Evolutionary conservation across 345 rosid species (phyloP).

Genomic region (Eucalyptus microcorys): DNA sequence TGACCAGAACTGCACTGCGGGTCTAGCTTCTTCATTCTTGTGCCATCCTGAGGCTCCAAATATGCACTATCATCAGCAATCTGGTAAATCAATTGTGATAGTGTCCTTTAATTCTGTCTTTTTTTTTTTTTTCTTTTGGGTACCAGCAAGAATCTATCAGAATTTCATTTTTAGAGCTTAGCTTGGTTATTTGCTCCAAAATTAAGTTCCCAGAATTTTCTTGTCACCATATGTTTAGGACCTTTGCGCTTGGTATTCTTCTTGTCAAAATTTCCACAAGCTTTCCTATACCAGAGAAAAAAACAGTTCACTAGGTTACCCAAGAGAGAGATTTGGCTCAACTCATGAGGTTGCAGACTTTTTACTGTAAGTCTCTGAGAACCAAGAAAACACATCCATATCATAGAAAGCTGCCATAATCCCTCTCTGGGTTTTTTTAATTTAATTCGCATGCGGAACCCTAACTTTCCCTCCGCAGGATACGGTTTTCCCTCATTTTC

Average conservation of each 20-base stretch:
- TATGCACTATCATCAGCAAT: slow-evolving; percentile 54
- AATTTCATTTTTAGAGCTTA: background rate
- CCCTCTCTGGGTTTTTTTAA: background rate
- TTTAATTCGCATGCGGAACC: background rate
- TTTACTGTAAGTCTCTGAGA: background rate
- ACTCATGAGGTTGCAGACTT: background rate
- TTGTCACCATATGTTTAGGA: background rate
- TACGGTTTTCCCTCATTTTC: background rate
- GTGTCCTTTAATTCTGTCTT: background rate
- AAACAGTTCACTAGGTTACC: background rate
- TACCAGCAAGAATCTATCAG: background rate
- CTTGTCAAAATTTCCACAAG: background rate
- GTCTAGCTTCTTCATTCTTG: slow-evolving; percentile 35
- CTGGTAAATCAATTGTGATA: slow-evolving; percentile 41
- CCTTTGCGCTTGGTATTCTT: background rate
- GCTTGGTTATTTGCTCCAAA: background rate
- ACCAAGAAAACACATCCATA: background rate
- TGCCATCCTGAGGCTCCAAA: slow-evolving; percentile 53
- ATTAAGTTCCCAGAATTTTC: background rate
- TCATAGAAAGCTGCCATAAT: background rate
- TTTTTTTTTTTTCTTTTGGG: background rate
- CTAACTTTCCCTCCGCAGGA: background rate
- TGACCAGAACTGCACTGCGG: slow-evolving; percentile 23
- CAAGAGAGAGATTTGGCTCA: background rate
- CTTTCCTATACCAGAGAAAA: background rate